Percentiles rank a stretch among this genome's conserved stretches.
phyloP scores from a whole-genome alignment of 306 rosid genomes.

The Gastrolobium bilobum region DNA sequence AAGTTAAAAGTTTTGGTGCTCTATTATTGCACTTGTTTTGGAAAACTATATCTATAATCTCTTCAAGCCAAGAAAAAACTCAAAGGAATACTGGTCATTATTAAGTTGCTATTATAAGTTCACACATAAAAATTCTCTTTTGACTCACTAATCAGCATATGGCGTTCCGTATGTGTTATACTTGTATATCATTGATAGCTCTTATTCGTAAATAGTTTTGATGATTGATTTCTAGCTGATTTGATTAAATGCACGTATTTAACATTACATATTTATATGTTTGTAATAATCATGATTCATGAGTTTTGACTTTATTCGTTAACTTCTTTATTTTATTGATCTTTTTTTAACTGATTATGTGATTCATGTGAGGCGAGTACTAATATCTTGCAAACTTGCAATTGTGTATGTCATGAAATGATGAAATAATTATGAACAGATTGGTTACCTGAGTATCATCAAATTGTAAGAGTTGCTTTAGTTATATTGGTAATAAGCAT shows the following conservation, averaged over 20 bases:
- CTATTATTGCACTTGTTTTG: slow-evolving; percentile 19
- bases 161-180: too few relatives aligned
- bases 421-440: neutral
- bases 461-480: neutral
- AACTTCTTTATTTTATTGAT: slow-evolving; percentile 10
- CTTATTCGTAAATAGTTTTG: neutral
- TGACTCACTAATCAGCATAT: neutral
- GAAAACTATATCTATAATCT: slow-evolving; percentile 18
- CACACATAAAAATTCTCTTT: neutral
- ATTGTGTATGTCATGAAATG: neutral
- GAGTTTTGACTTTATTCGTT: neutral
- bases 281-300: neutral
- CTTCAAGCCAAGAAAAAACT: neutral
- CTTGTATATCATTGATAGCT: too few relatives aligned
- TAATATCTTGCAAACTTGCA: neutral
- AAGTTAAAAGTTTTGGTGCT: slow-evolving; percentile 18
- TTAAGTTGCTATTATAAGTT: slow-evolving; percentile 34
- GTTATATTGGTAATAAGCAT: neutral
- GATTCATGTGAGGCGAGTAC: neutral
- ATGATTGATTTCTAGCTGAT: neutral
- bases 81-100: neutral
- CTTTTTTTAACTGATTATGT: neutral
- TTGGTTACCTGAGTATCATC: neutral
- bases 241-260: neutral
- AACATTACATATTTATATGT: slow-evolving; percentile 9